Evolutionary conservation across 805 yeast genomes (phyloP), one percentile per base, ranked within the genome.

Genomic region (Lipomyces yamadae): DNA sequence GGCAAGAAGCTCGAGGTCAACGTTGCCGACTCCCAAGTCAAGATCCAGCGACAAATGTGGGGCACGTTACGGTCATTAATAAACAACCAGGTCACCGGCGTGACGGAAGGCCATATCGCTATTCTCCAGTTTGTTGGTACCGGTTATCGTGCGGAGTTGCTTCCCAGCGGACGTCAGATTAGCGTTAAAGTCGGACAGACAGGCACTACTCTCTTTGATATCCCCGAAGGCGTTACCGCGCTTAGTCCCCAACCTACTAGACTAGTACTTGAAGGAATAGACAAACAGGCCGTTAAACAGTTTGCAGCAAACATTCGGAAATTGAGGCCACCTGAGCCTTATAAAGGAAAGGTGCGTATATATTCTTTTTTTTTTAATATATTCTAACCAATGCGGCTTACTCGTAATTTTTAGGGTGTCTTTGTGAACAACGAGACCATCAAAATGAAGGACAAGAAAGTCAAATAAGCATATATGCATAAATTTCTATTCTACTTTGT

Each of bases 321-420:
- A 73, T 86, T 86, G 82, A 91, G 91, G 77, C 96, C 96, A 68
- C 99, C 99, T 57, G 99, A 95, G 81, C 98, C 98, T 52, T 95
- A 95, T 79, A 95, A 95, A 81, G 99, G 99, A 77, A 96, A 96
- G 74, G 70, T 70, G 48, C 24, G 73, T 61, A 29, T 32, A 24
- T 13, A 24, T 32, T 15, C 42, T 10, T 11, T 30, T 7, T 34
- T 1, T 33, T 24, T 37, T 32, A 1, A 18, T 34, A n/a, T 11
- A n/a, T 53, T 18, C 5, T 15, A 11, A 53, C 15, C 5, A 18
- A 34, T 34, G 50, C 3, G 52, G 32, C 32, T 53, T 34, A 33
- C 39, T 2, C 37, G 35, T 15, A 4, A 32, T 15, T 74, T 35
- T 74, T 35, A 67, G 70, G 99, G 99, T 76, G 89, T 95, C 60